Evolutionary conservation across 106 monocot genomes (phyloP), one percentile per base, ranked within the genome.

Genomic region (Dendrobium officinale): DNA sequence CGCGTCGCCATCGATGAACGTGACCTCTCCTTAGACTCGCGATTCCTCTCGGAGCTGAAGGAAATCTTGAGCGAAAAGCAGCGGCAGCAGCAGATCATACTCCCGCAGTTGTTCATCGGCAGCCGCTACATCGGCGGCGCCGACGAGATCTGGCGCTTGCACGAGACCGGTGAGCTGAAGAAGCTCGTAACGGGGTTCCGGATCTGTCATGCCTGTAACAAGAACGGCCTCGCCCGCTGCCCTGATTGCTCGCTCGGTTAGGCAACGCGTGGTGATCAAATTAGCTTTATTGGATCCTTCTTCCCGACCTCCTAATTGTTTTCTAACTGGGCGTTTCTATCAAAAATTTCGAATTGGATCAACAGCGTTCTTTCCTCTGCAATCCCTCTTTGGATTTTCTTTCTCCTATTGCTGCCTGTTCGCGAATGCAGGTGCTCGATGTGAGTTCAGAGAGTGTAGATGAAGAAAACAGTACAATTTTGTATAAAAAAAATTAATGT

Each of bases 151-250:
- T 41, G 20, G 78, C 78, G 58, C 58, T 55, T 78, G 6, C 78
- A 78, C 37, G 78, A 78, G 78, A 78, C 79, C 11, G 79, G 79
- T 3, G 79, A 79, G 42, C 66, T 79, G 8, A 79, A 79, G 66
- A 79, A 43, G 79, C 18, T 61, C 15, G 42, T 79, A 8, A 43
- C 42, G n/a, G 79, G 66, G 4, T 81, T 81, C 59, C 20, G 75
- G 22, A 40, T 13, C 18, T 81, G 81, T 43, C 37, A 6, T 33
- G 55, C 56, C 40, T 81, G 56, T 55, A 75, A 75, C 73, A 75
- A 81, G 59, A 75, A 75, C 55, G 75, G 75, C 16, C 81, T 81
- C 3, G 41, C 74, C 51, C 73, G 74, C 9, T 75, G 81, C 56
- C 51, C 75, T 8, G 81, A 56, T 42, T 81, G 81, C 55, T 72